A percentile compares a stretch with the other conserved stretches of the same genome.
These are phyloP conservation scores for Zygosaccharomyces siamensis DNA, from an alignment of 805 yeast genomes.

Conservation along the genomic window DNA sequence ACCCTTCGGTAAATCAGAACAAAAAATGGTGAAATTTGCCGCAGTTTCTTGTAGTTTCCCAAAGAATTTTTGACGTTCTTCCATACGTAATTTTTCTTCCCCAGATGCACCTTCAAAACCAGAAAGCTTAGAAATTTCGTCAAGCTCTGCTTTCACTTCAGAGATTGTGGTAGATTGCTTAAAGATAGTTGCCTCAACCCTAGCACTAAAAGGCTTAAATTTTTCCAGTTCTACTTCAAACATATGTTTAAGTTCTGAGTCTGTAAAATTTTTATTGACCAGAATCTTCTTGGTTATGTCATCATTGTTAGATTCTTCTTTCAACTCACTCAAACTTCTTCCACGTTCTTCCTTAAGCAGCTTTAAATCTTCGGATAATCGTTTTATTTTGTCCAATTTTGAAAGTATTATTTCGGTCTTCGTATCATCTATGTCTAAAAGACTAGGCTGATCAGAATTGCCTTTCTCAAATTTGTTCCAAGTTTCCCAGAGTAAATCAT, in stretches of 20 bases:
- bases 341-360: constrained; percentile 60
- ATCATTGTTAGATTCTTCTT: constrained; percentile 66
- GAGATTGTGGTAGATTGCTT: constrained; percentile 55
- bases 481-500: constrained; percentile 40
- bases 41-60: constrained; percentile 46
- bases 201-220: constrained; percentile 60
- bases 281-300: constrained; percentile 77
- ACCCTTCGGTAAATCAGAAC: constrained; percentile 59
- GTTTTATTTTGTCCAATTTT: constrained; percentile 48
- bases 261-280: constrained; percentile 53
- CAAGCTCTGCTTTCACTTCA: constrained; percentile 44
- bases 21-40: constrained; percentile 53
- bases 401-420: constrained; percentile 30
- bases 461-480: constrained; percentile 23
- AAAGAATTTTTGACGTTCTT: constrained; percentile 35
- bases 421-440: constrained; percentile 66
- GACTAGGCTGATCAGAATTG: constrained; percentile 33
- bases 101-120: constrained; percentile 40
- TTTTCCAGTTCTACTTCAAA: constrained; percentile 73
- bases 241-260: constrained; percentile 52
- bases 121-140: constrained; percentile 43
- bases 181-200: constrained; percentile 63
- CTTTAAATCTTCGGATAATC: constrained; percentile 55
- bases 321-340: constrained; percentile 58
- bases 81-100: constrained; percentile 35